Evolutionary conservation across 1,284 basidiomycete genomes (phyloP).

Genomic region (Boletus sp.): DNA sequence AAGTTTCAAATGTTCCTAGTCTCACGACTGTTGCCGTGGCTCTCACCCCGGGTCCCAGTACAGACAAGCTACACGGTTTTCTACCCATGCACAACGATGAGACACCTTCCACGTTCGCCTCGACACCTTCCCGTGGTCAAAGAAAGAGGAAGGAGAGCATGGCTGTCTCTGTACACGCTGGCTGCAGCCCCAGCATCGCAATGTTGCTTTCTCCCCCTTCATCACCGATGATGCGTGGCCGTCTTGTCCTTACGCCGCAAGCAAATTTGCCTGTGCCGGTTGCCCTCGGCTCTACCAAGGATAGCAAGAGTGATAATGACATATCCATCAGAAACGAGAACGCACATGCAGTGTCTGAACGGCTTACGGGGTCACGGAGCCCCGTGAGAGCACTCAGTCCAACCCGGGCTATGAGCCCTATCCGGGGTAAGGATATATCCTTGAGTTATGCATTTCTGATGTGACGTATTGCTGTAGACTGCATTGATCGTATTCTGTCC

Average conservation of each 20-base stretch:
- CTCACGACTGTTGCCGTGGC: slow-evolving; percentile 14
- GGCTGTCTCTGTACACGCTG: neutral
- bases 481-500: slow-evolving; percentile 30
- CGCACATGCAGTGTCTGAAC: slow-evolving; percentile 1
- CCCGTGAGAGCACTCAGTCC: slow-evolving; percentile 31
- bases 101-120: neutral
- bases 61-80: neutral
- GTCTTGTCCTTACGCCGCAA: slow-evolving; percentile 3
- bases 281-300: neutral
- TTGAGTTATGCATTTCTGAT: slow-evolving; percentile 9
- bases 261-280: slow-evolving; percentile 5
- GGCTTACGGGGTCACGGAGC: slow-evolving; percentile 14
- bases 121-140: slow-evolving; percentile 17
- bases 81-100: neutral
- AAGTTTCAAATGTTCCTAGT: slow-evolving; percentile 6
- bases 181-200: slow-evolving; percentile 15
- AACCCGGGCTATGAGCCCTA: slow-evolving; percentile 30
- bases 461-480: slow-evolving; percentile 18
- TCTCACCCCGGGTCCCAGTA: slow-evolving; percentile 7
- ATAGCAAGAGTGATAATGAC: neutral
- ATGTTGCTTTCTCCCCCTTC: slow-evolving; percentile 28
- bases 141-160: slow-evolving; percentile 15
- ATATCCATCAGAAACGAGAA: neutral
- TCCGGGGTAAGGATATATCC: slow-evolving; percentile 25
- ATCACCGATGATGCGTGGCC: slow-evolving; percentile 13